Conservation (phyloP, 768 basidiomycete species). For the Tephrocybe sp. region DNA sequence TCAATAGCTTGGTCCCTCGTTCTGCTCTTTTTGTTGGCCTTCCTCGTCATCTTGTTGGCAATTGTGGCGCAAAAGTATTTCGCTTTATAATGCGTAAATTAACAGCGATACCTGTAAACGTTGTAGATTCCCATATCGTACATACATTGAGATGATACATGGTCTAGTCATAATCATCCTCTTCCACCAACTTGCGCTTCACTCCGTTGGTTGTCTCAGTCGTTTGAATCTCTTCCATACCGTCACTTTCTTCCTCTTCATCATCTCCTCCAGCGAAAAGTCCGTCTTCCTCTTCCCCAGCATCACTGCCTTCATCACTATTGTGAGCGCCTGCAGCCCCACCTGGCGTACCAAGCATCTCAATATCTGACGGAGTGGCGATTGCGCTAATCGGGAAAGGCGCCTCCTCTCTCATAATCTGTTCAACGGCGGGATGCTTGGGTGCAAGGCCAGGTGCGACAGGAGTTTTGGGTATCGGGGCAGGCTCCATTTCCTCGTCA, state of each 20-base stretch:
- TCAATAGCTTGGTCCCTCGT: constrained; percentile 28
- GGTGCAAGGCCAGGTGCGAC: constrained; percentile 23
- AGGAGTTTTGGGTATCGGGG: constrained; percentile 41
- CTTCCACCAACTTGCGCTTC: constrained; percentile 80
- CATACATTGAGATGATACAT: constrained; percentile 14
- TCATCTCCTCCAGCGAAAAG: constrained; percentile 76
- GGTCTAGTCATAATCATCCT: constrained; percentile 78
- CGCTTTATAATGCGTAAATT: constrained; percentile 8
- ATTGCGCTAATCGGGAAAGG: constrained; percentile 61
- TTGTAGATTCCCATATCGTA: constrained; percentile 11
- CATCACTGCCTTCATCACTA: constrained; percentile 67
- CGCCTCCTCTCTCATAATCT: constrained; percentile 39
- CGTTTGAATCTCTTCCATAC: constrained; percentile 76
- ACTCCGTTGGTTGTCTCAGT: constrained; percentile 49
- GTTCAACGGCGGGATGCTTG: constrained; percentile 32
- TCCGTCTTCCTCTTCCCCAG: constrained; percentile 71
- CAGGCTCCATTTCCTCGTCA: constrained; percentile 71
- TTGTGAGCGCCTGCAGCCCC: constrained; percentile 29
- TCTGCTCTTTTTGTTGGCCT: constrained; percentile 32
- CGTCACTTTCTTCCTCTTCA: constrained; percentile 77
- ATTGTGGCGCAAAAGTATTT: constrained; percentile 31
- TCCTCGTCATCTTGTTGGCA: constrained; percentile 42
- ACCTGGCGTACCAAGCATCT: constrained; percentile 52
- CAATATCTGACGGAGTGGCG: constrained; percentile 66
- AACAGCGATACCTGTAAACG: constrained; percentile 7